Conservation (phyloP, 345 rosid species). For the Hypericum perforatum region DNA sequence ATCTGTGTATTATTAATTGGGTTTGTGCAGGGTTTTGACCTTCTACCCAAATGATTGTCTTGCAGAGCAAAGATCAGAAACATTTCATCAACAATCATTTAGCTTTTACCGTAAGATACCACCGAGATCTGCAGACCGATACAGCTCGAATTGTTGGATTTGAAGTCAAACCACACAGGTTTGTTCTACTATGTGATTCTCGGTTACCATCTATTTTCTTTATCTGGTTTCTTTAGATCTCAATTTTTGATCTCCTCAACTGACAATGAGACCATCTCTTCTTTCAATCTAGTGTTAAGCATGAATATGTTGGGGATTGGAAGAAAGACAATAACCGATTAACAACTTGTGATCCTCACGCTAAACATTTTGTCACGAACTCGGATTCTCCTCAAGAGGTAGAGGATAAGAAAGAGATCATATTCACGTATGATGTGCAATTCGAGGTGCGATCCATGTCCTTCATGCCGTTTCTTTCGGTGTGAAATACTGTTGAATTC, state of each 20-base stretch:
- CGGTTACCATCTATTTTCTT: not conserved
- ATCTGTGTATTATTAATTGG: conserved; percentile 1
- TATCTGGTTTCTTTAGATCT: conserved; percentile 1
- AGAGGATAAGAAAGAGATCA: conserved; percentile 56
- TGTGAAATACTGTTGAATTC: not conserved
- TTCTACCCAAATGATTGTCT: conserved; percentile 1
- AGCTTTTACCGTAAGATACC: conserved; percentile 60
- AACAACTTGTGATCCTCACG: conserved; percentile 76
- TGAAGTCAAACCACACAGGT: conserved; percentile 94
- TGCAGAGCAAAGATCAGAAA: conserved; percentile 71
- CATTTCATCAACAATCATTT: conserved; percentile 82
- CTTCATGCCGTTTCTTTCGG: not conserved
- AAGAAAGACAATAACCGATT: conserved; percentile 49
- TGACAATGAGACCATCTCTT: conserved; percentile 4
- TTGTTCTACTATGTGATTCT: conserved; percentile 1
- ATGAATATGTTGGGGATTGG: conserved; percentile 72
- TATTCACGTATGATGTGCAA: conserved; percentile 81
- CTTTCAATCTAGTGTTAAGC: conserved; percentile 45
- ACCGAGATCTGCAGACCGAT: conserved; percentile 51
- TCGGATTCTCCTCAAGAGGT: conserved; percentile 84
- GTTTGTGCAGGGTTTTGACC: not conserved
- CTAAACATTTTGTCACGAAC: conserved; percentile 58
- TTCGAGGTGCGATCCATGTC: conserved; percentile 41
- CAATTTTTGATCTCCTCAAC: not conserved
- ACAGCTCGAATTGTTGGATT: conserved; percentile 79